Base-by-base conservation (phyloP, 1,139 yeast species). In the Spencermartinsiella ligniputridi region DNA sequence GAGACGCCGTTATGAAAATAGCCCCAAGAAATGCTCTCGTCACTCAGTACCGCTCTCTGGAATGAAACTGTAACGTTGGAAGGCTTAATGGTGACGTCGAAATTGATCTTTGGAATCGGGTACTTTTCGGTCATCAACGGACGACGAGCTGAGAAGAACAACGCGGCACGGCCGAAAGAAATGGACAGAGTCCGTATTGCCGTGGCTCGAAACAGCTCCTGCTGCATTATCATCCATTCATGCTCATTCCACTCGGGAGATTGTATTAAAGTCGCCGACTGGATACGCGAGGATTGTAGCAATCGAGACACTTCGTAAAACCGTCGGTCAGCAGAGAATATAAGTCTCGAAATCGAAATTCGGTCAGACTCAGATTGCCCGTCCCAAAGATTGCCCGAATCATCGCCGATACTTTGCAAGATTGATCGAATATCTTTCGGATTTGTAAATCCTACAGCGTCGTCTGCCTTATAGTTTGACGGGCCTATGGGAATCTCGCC, bases 1-100 rank as follows among this genome's bases (percentile, higher is more conserved):
- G 96, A 81, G 0, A 82, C 95, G 11, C 99, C 99, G 56, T 86
- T 86, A 56, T 92, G 97, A 61, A 92, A 94, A 50, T 79, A 78
- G 0, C 96, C 96, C 97, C 97, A 90, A 38, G 81, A 79, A 19
- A 77, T 60, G 3, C 75, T 66, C 15, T 70, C 74, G 3, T 72
- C 69, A 13, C 78, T 72, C 8, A 86, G 62, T 0, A 75, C 60
- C 1, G 76, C 79, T 47, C 75, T 78, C 3, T 82, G 81, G 3
- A 81, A 64, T 1, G 81, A 71, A 1, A 87, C 77, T 21, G 81
- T 84, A 2, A 80, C 74, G 66, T 81, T 79, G 36, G 73, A 74
- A 0, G 97, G 95, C 15, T 78, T 69, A 41, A 90, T 77, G 19
- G 78, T 58, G 0, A 88, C 76, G 49, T 76, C 78, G 52, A 87